Conservation (phyloP, 179 eudicot species). For the Sideroxylon spinosum region DNA sequence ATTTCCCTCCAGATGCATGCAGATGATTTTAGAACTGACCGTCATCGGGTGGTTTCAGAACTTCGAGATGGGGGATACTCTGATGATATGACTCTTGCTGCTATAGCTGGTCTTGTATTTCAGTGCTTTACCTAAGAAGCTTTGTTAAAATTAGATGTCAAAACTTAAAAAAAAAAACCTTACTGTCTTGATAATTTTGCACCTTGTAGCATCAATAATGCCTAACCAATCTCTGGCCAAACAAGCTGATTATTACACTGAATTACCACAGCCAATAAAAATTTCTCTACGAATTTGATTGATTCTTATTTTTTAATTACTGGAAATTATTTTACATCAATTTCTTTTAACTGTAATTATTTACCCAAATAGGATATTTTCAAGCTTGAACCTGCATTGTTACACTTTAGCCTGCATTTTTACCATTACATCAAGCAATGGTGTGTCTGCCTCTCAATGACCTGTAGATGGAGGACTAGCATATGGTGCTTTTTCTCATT, state of each 20-base stretch:
- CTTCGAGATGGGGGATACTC: constrained; percentile 98
- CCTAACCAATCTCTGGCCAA: background rate
- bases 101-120: constrained; percentile 63
- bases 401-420: background rate
- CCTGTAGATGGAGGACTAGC: background rate
- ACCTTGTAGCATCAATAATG: background rate
- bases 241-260: background rate
- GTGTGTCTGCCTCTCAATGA: background rate
- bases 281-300: background rate
- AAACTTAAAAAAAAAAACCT: background rate
- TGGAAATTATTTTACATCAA: background rate
- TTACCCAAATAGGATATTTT: background rate
- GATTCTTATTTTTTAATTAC: background rate
- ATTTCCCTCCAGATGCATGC: constrained; percentile 83
- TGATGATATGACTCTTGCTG: constrained; percentile 99
- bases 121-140: constrained; percentile 8
- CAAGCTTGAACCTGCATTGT: constrained; percentile 5
- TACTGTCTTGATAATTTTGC: background rate
- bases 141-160: background rate
- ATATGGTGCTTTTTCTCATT: background rate
- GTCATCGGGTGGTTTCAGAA: constrained; percentile 70
- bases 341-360: background rate
- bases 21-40: constrained; percentile 83
- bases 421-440: constrained; percentile 2
- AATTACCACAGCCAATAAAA: background rate